These are phyloP conservation scores for Yarrowia galli DNA, from an alignment of 1,139 yeast genomes.

Conservation along the genomic window DNA sequence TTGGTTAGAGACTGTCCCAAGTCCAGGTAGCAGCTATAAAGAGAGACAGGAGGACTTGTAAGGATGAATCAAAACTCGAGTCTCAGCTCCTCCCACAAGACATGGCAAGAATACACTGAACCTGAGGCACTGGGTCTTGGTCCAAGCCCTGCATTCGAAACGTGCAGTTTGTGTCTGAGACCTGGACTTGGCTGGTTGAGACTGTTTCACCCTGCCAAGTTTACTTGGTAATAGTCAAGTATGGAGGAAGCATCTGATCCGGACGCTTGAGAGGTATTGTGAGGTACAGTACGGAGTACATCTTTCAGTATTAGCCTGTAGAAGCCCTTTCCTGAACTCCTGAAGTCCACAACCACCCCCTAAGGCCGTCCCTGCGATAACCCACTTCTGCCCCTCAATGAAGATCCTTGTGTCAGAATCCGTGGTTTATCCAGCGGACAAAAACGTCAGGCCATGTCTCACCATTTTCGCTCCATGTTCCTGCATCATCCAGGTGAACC, in stretches of 20 bases:
- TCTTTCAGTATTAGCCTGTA: no score
- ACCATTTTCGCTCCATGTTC: background rate
- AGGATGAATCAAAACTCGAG: no score
- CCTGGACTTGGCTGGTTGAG: conserved; percentile 10
- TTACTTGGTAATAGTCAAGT: no score
- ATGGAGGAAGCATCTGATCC: no score
- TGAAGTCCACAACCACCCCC: no score
- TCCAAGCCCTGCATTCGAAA: conserved; percentile 21
- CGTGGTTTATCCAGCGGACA: background rate
- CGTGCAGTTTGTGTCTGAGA: conserved; percentile 4
- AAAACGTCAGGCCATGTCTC: conserved; percentile 18
- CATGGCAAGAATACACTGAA: background rate
- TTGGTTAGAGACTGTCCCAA: conserved; percentile 2
- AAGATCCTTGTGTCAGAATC: background rate
- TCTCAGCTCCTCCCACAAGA: background rate
- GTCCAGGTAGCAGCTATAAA: no score
- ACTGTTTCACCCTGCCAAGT: background rate
- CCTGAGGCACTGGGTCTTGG: background rate
- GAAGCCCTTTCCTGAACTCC: no score
- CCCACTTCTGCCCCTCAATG: background rate
- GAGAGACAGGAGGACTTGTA: no score
- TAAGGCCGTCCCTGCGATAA: background rate
- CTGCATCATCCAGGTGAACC: background rate
- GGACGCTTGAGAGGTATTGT: no score
- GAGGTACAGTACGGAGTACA: no score